Percentiles rank a stretch among this genome's conserved stretches.
Conservation (phyloP, 2,329 filamentous ascomycete genomes). For the Nannizziopsis arthrosporioides region DNA sequence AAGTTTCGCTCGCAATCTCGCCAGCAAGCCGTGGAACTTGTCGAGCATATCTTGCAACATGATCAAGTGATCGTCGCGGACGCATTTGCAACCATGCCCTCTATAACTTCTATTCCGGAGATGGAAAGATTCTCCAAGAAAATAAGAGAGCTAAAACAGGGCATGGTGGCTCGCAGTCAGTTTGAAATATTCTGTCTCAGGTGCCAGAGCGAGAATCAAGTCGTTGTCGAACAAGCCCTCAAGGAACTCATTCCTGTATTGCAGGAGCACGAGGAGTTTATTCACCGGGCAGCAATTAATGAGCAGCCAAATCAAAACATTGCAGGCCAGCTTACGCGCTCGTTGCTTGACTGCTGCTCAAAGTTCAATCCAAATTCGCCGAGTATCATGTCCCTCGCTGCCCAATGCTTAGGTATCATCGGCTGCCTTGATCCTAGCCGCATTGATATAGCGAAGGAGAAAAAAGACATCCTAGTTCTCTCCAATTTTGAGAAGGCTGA, state of each 20-base stretch:
- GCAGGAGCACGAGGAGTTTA: conserved; percentile 57
- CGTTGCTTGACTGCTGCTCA: conserved; percentile 72
- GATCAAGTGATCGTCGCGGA: conserved; percentile 51
- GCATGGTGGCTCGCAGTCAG: conserved; percentile 53
- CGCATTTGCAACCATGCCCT: conserved; percentile 65
- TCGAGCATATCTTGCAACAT: conserved; percentile 54
- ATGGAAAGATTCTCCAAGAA: conserved; percentile 56
- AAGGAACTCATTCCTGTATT: conserved; percentile 66
- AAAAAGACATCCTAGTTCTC: conserved; percentile 71
- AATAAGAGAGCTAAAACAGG: conserved; percentile 52
- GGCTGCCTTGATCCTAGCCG: conserved; percentile 87
- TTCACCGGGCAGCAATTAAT: conserved; percentile 68
- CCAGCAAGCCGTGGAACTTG: conserved; percentile 47
- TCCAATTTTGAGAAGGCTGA: conserved; percentile 70
- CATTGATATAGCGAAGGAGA: conserved; percentile 66
- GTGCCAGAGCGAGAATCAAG: conserved; percentile 69
- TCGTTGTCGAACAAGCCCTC: conserved; percentile 72
- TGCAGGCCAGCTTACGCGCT: conserved; percentile 58
- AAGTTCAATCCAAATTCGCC: conserved; percentile 60
- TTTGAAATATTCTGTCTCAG: conserved; percentile 62
- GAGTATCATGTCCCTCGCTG: conserved; percentile 60
- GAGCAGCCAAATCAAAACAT: conserved; percentile 66
- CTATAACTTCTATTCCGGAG: conserved; percentile 57
- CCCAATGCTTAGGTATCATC: conserved; percentile 73
- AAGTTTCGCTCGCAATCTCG: conserved; percentile 52